These are phyloP conservation scores for Domatiomyces globalis DNA, from an alignment of 2,329 filamentous ascomycete species.

Conservation along the genomic window DNA sequence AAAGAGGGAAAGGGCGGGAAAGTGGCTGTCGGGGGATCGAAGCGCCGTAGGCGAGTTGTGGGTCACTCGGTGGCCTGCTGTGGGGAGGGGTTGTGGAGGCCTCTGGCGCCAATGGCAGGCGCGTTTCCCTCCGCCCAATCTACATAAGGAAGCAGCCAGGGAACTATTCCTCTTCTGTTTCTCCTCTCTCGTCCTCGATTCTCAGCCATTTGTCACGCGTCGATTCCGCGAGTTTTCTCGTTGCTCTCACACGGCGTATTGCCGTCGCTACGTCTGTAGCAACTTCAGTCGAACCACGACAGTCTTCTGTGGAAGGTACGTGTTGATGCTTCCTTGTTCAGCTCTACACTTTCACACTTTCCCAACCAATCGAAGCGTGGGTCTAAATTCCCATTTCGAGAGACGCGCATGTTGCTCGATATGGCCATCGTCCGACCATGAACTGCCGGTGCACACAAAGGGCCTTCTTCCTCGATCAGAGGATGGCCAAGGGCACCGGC, in stretches of 20 bases:
- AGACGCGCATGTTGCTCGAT: background rate
- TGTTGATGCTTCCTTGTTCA: background rate
- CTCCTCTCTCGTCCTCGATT: background rate
- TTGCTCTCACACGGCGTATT: background rate
- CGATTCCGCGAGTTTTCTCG: background rate
- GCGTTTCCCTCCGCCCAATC: background rate
- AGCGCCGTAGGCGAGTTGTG: background rate
- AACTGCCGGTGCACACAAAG: background rate
- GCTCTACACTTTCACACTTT: background rate
- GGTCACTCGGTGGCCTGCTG: background rate
- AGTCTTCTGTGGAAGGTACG: background rate
- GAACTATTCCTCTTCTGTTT: slow-evolving; percentile 1
- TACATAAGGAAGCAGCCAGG: background rate
- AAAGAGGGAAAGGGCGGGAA: background rate
- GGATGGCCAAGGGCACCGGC: too few species aligned
- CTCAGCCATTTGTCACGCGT: background rate
- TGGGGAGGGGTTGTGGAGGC: background rate
- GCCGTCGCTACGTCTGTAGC: background rate
- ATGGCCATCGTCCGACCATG: background rate
- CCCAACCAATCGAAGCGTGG: slow-evolving; percentile 1
- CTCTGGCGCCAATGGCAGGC: background rate
- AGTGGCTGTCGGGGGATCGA: background rate
- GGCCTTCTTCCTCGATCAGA: background rate
- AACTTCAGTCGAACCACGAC: background rate
- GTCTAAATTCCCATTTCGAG: background rate